Base-by-base conservation (phyloP, 139 green algal species). In the Deuterostichococcus epilithicus region DNA sequence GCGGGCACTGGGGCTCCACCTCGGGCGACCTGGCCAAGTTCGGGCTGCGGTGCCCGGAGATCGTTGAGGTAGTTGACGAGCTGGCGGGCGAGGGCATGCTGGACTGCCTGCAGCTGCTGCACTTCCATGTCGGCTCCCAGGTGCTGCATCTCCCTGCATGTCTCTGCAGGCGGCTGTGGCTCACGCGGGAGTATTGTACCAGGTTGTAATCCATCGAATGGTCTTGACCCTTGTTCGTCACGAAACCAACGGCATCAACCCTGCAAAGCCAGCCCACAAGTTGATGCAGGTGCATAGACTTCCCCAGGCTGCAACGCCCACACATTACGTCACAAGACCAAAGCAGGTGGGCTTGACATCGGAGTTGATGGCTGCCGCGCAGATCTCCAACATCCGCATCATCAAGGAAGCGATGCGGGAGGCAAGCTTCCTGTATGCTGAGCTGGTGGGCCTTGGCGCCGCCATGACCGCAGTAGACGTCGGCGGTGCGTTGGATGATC, bases 51-150 rank as follows among this genome's bases (percentile, higher is more conserved):
- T 76, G 81, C 5, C 33, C 60, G 8, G 85, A 92, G 75, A 85
- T 92, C 30, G 76, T 92, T 77, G 70, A 67, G 1, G 74, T 80
- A 15, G 81, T 88, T 32, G 78, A 78, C 30, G 10, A 58, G 67
- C 81, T 87, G 38, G 44, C 47, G 0, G 66, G 77, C 23, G 60
- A 69, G 60, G 77, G 75, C 71, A 87, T 90, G 81, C 82, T 91
- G 32, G 83, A 83, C 69, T 88, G 84, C 82, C 82, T 92, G 42
- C 74, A 82, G 73, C 81, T 92, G 25, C 86, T 92, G 20, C 88
- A 92, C 86, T 92, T 91, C 77, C 88, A 92, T 72, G 68, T 88
- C 28, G 88, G 88, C 36, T 91, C 85, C 28, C 88, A 92, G 77
- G 73, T 72, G 52, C 42, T 30, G 52, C 20, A 20, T 3, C 8